Evolutionary conservation across 148 eudicot genomes (phyloP), one percentile per base, ranked within the genome.

Genomic region (Fagopyrum homotropicum): DNA sequence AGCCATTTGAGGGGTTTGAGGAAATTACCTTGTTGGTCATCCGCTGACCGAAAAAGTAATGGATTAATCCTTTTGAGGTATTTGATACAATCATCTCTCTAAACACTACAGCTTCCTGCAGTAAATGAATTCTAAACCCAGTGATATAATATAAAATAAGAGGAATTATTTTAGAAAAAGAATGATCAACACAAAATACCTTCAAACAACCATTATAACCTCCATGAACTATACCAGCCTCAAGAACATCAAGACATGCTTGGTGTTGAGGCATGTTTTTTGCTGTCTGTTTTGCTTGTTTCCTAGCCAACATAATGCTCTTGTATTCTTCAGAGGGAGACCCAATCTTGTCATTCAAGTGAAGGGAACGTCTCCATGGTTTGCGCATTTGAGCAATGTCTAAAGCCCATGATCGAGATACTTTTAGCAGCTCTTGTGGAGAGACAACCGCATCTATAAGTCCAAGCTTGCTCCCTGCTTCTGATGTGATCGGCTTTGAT

Each of bases 161-260:
- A 22, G 40, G 40, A 5, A 4, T 4, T 35, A 60, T 60, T 19
- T 12, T 29, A 17, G 63, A 57, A 52, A 52, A 17, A 26, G 6
- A 57, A 19, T 57, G 6, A 3, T 57, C 63, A 57, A 22, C 35
- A 8, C 26, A 22, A 35, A 48, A 73, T 94, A 91, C 97, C 98
- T 87, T 83, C 68, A 91, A 45, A 63, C 89, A 80, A 44, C 97
- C 98, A 76, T 70, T 52, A 83, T 91, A 90, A 35, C 97, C 97
- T 79, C 97, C 98, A 83, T 81, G 93, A 43, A 90, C 52, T 50
- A 94, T 83, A 72, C 98, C 98, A 72, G 86, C 87, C 81, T 88
- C 97, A 75, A 91, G 85, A 63, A 87, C 95, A 81, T 94, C 96
- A 77, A 94, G 86, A 81, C 98, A 94, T 69, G 88, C 93, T 69